A percentile compares a stretch with the other conserved stretches of the same genome.
Evolutionary conservation across 2,329 filamentous ascomycete genomes (phyloP).

Genomic region (Chaetomium sp.): DNA sequence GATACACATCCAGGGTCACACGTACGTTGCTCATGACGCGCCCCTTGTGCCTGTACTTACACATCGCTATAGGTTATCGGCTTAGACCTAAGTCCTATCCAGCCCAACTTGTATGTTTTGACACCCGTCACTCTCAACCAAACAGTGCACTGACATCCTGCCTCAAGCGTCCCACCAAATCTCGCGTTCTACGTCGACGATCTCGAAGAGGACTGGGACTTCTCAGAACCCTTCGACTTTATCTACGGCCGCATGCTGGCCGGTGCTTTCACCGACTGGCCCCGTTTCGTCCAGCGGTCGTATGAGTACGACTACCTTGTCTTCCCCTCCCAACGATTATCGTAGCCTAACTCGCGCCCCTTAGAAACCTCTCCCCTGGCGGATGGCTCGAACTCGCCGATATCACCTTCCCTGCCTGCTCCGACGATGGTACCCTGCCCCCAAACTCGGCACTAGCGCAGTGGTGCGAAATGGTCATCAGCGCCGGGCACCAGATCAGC

Average conservation of each 20-base stretch:
- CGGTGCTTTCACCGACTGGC: slow-evolving; percentile 14
- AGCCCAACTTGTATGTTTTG: slow-evolving; percentile 23
- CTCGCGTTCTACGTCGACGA: slow-evolving; percentile 43
- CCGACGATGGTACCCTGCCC: slow-evolving; percentile 13
- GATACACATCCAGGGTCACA: slow-evolving; percentile 13
- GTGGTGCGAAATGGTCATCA: slow-evolving; percentile 11
- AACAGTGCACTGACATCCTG: too few relatives aligned
- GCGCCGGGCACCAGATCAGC: slow-evolving; percentile 1
- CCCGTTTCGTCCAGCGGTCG: slow-evolving; percentile 7
- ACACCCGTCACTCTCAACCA: background rate
- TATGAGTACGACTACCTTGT: slow-evolving; percentile 3
- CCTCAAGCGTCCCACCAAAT: slow-evolving; percentile 40
- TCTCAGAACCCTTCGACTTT: slow-evolving; percentile 16
- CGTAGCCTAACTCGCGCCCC: background rate
- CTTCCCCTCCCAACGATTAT: background rate
- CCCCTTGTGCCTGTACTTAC: background rate
- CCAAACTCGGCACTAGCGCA: slow-evolving; percentile 4
- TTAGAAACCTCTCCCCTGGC: slow-evolving; percentile 14
- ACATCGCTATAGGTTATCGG: slow-evolving; percentile 24
- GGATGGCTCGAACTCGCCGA: slow-evolving; percentile 21
- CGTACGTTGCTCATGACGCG: background rate
- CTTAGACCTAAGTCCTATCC: slow-evolving; percentile 32
- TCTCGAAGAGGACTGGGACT: slow-evolving; percentile 18
- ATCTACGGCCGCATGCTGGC: slow-evolving; percentile 16
- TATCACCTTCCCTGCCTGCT: slow-evolving; percentile 8